A percentile compares a stretch with the other conserved stretches of the same genome.
Conservation (phyloP, 2,329 filamentous ascomycete genomes). For the Hypoxylon sp. region DNA sequence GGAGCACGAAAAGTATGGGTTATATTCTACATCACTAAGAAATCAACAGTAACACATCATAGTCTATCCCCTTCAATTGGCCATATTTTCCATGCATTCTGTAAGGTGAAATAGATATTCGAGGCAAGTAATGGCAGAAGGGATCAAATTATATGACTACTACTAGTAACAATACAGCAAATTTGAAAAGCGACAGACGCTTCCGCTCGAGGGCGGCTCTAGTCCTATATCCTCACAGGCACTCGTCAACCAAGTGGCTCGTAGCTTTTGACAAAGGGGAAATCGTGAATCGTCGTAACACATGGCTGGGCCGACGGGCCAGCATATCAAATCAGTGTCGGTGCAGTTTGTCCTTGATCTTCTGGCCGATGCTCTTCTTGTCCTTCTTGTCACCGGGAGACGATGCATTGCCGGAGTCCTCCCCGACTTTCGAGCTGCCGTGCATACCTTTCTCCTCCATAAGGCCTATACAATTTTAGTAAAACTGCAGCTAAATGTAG, state of each 20-base stretch:
- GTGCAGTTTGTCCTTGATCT: conserved; percentile 80
- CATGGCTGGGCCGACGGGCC: neutral
- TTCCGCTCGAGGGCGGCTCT: neutral
- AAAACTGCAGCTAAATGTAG: neutral
- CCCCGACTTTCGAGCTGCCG: conserved; percentile 40
- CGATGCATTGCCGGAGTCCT: conserved; percentile 35
- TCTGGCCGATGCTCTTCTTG: conserved; percentile 67
- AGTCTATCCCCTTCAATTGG: no score
- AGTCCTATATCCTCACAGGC: neutral
- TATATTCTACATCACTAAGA: no score
- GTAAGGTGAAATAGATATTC: neutral
- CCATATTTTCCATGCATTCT: neutral
- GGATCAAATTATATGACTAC: conserved; percentile 5
- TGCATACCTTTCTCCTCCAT: conserved; percentile 68
- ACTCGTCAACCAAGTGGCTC: no score
- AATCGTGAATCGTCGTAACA: conserved; percentile 25
- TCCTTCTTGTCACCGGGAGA: conserved; percentile 52
- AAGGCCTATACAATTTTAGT: conserved; percentile 60
- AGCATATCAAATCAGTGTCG: conserved; percentile 54
- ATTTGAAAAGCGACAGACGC: conserved; percentile 5
- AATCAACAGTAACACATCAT: no score
- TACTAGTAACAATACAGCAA: conserved; percentile 11
- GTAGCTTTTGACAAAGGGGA: conserved; percentile 1
- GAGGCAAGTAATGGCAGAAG: neutral
- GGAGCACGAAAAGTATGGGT: no score